phyloP scores from a whole-genome alignment of 768 basidiomycete genomes.

The Lentinula raphanica region DNA sequence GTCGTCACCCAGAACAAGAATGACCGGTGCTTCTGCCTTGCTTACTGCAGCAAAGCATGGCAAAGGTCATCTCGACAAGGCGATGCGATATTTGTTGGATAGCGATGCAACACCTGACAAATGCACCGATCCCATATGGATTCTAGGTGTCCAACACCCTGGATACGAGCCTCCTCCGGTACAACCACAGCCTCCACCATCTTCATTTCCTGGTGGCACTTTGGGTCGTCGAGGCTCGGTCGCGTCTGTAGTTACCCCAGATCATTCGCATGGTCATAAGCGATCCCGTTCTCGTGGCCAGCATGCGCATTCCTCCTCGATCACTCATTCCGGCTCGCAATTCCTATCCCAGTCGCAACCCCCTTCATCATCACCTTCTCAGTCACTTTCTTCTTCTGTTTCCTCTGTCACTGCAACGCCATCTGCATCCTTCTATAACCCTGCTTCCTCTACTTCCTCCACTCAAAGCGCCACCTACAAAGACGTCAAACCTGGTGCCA shows the following conservation, averaged over 20 bases:
- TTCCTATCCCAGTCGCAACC: slow-evolving; percentile 16
- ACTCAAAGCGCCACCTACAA: slow-evolving; percentile 1
- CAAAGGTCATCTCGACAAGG: slow-evolving; percentile 75
- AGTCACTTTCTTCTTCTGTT: slow-evolving; percentile 17
- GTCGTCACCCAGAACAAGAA: slow-evolving; percentile 23
- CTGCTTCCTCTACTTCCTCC: neutral
- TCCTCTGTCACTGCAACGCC: slow-evolving; percentile 25
- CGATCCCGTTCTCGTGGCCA: slow-evolving; percentile 6
- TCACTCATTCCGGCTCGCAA: slow-evolving; percentile 27
- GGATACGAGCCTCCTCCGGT: slow-evolving; percentile 53
- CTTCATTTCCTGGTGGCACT: slow-evolving; percentile 11
- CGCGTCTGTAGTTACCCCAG: slow-evolving; percentile 39
- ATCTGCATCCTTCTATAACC: slow-evolving; percentile 16
- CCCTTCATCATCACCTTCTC: slow-evolving; percentile 13
- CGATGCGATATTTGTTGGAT: slow-evolving; percentile 87
- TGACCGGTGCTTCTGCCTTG: slow-evolving; percentile 35
- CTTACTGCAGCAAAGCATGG: slow-evolving; percentile 69
- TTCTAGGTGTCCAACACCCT: slow-evolving; percentile 77
- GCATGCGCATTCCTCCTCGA: slow-evolving; percentile 36
- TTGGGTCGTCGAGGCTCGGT: slow-evolving; percentile 30
- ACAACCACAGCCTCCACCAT: slow-evolving; percentile 11
- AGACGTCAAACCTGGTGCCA: slow-evolving; percentile 27
- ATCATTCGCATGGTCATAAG: slow-evolving; percentile 7
- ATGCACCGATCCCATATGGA: slow-evolving; percentile 81
- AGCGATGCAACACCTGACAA: slow-evolving; percentile 82